Evolutionary conservation across 305 asterid genomes (phyloP).

Genomic region (Rubia tinctorum): DNA sequence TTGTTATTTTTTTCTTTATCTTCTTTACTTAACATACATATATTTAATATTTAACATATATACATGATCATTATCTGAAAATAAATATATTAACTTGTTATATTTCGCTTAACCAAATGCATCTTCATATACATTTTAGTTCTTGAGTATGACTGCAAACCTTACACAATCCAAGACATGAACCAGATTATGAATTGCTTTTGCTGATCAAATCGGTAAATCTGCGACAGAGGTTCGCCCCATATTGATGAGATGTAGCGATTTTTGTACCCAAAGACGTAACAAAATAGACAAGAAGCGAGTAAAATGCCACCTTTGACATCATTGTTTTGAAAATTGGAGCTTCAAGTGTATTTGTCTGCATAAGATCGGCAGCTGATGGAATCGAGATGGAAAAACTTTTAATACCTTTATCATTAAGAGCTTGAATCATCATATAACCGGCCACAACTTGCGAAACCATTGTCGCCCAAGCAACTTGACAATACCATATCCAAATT

Average conservation of each 20-base stretch:
- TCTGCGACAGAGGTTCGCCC: too few relatives aligned
- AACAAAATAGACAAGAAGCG: slow-evolving; percentile 84
- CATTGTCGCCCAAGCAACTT: slow-evolving; percentile 99
- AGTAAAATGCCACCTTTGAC: slow-evolving; percentile 89
- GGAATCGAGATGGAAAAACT: slow-evolving; percentile 83
- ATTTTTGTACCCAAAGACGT: slow-evolving; percentile 77
- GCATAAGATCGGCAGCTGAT: slow-evolving; percentile 56
- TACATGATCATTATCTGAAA: too few relatives aligned
- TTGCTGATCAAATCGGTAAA: too few relatives aligned
- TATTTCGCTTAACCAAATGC: too few relatives aligned
- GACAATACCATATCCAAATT: slow-evolving; percentile 83
- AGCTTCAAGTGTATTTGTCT: slow-evolving; percentile 79
- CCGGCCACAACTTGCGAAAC: slow-evolving; percentile 95
- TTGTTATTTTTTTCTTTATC: too few relatives aligned
- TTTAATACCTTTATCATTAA: slow-evolving; percentile 73
- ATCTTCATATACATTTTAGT: too few relatives aligned
- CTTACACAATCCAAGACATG: too few relatives aligned
- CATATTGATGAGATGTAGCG: slow-evolving; percentile 96
- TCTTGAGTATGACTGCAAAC: too few relatives aligned
- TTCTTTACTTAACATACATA: too few relatives aligned
- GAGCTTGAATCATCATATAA: slow-evolving; percentile 82
- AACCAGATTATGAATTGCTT: too few relatives aligned
- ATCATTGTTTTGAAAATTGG: slow-evolving; percentile 93
- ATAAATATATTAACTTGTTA: too few relatives aligned
- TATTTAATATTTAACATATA: too few relatives aligned